Evolutionary conservation across 805 yeast genomes (phyloP).

Genomic region (Saturnispora halmiae): DNA sequence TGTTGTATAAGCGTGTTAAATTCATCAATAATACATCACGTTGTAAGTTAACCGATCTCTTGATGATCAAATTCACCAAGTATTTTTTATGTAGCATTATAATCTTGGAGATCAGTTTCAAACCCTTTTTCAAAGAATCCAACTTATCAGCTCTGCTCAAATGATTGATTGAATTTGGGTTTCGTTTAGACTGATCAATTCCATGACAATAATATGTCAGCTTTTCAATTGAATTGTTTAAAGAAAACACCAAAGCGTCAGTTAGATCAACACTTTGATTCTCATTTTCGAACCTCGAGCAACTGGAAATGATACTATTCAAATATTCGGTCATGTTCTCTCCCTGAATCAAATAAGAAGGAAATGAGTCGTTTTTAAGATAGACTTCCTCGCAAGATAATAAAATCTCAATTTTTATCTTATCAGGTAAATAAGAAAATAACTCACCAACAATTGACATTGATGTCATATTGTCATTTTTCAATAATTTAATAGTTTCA

Average conservation of each 20-base stretch:
- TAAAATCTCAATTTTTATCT: constrained; percentile 27
- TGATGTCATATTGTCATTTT: neutral
- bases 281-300: constrained; percentile 27
- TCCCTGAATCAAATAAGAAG: constrained; percentile 19
- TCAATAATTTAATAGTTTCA: constrained; percentile 2
- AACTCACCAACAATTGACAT: constrained; percentile 28
- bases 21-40: constrained; percentile 40
- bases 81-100: constrained; percentile 49
- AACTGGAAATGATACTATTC: constrained; percentile 38
- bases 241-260: constrained; percentile 34
- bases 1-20: constrained; percentile 37
- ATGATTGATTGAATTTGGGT: constrained; percentile 8
- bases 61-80: constrained; percentile 37
- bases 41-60: constrained; percentile 32
- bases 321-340: constrained; percentile 31
- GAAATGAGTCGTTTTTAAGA: constrained; percentile 34
- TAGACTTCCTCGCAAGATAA: constrained; percentile 34
- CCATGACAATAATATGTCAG: constrained; percentile 26
- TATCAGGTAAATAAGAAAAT: constrained; percentile 31
- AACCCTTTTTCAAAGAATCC: constrained; percentile 21
- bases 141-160: constrained; percentile 17
- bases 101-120: constrained; percentile 44
- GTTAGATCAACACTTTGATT: constrained; percentile 19
- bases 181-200: constrained; percentile 19
- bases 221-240: constrained; percentile 34